phyloP scores from a whole-genome alignment of 2,329 filamentous ascomycete species.

The Alternaria sp. region DNA sequence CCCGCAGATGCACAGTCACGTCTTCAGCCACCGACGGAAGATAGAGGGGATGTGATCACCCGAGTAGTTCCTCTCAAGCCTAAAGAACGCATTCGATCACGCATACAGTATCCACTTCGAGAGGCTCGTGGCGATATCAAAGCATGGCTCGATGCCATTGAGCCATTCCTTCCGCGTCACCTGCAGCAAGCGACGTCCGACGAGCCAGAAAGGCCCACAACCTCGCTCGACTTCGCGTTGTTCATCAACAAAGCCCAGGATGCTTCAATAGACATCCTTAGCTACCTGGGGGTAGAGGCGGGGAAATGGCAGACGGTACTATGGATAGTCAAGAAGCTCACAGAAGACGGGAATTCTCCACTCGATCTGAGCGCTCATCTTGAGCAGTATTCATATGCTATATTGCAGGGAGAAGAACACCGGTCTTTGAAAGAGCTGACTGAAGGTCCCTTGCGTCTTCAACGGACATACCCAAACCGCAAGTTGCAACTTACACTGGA shows the following conservation, averaged over 20 bases:
- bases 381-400: slow-evolving; percentile 27
- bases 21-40: slow-evolving; percentile 5
- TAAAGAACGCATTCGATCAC: slow-evolving; percentile 14
- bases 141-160: slow-evolving; percentile 48
- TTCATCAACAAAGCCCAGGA: slow-evolving; percentile 40
- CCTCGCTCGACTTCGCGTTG: slow-evolving; percentile 38
- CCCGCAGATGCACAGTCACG: slow-evolving; percentile 13
- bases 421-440: slow-evolving; percentile 37
- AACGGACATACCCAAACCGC: slow-evolving; percentile 24
- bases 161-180: slow-evolving; percentile 48
- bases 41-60: not conserved
- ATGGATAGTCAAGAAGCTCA: slow-evolving; percentile 57
- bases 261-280: slow-evolving; percentile 51
- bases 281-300: slow-evolving; percentile 51
- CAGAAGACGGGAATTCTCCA: slow-evolving; percentile 42
- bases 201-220: slow-evolving; percentile 26
- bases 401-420: slow-evolving; percentile 25
- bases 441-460: slow-evolving; percentile 30
- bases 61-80: slow-evolving; percentile 20
- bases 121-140: slow-evolving; percentile 37
- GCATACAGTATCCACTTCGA: slow-evolving; percentile 34
- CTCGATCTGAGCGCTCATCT: slow-evolving; percentile 18
- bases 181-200: slow-evolving; percentile 32
- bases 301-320: slow-evolving; percentile 56
- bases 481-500: slow-evolving; percentile 33